phyloP scores from a whole-genome alignment of 2,329 filamentous ascomycete genomes.

The Colletotrichum spaethianum region DNA sequence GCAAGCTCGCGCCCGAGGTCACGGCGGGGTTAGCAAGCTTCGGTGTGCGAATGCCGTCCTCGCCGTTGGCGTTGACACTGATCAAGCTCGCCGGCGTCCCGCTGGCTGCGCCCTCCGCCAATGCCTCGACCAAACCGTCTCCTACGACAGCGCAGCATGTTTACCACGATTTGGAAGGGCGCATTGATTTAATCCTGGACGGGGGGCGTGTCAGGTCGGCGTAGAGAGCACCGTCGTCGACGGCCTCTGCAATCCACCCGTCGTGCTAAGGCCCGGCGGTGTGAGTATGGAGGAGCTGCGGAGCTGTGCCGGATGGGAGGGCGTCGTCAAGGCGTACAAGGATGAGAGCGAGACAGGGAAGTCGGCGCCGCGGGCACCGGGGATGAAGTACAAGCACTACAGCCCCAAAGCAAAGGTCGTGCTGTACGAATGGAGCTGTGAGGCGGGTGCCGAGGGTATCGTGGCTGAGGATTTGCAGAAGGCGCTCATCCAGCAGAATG shows the following conservation, averaged over 20 bases:
- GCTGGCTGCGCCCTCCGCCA: slow-evolving; percentile 92
- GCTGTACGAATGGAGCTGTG: slow-evolving; percentile 77
- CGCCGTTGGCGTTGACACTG: slow-evolving; percentile 87
- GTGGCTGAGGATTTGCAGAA: slow-evolving; percentile 51
- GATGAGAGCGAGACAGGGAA: slow-evolving; percentile 79
- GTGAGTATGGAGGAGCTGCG: slow-evolving; percentile 86
- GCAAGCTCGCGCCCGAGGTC: slow-evolving; percentile 87
- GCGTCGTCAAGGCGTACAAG: slow-evolving; percentile 82
- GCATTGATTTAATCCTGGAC: slow-evolving; percentile 90
- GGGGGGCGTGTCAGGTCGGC: slow-evolving; percentile 90
- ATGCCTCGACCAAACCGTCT: slow-evolving; percentile 92
- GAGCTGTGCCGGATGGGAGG: slow-evolving; percentile 83
- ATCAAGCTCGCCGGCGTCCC: slow-evolving; percentile 84
- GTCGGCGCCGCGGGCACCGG: slow-evolving; percentile 83
- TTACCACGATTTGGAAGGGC: slow-evolving; percentile 83
- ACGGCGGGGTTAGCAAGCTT: slow-evolving; percentile 89
- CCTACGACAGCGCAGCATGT: slow-evolving; percentile 94
- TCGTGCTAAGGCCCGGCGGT: slow-evolving; percentile 88
- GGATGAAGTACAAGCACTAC: slow-evolving; percentile 99
- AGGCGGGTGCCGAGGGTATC: slow-evolving; percentile 53
- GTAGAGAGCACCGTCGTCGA: slow-evolving; percentile 98
- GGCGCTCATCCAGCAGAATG: slow-evolving; percentile 40
- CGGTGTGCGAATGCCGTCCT: slow-evolving; percentile 90
- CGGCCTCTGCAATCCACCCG: slow-evolving; percentile 84
- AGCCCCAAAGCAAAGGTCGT: slow-evolving; percentile 90